Conservation (phyloP, 345 rosid species). For the Citrus maxima region DNA sequence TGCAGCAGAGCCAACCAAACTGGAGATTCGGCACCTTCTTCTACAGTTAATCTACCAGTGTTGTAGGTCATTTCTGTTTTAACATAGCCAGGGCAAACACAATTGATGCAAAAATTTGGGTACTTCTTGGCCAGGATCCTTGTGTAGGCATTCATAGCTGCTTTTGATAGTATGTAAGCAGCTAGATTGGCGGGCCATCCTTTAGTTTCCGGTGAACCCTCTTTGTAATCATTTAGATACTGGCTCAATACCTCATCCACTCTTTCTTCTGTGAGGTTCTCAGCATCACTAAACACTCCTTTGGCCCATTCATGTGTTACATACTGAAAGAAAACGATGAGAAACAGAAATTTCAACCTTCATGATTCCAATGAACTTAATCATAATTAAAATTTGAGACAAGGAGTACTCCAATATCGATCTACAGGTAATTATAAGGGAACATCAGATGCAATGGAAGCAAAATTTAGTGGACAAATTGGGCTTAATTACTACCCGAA, state of each 20-base stretch:
- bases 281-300: conserved; percentile 33
- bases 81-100: conserved; percentile 56
- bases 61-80: conserved; percentile 38
- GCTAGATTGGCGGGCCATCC: conserved; percentile 33
- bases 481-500: not conserved
- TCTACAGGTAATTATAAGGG: no score
- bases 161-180: conserved; percentile 41
- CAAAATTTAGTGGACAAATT: not conserved
- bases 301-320: conserved; percentile 38
- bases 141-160: conserved; percentile 42
- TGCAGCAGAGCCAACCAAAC: conserved; percentile 40
- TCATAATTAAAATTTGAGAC: not conserved
- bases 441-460: not conserved
- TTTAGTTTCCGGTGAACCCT: conserved; percentile 32
- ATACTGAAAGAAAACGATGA: conserved; percentile 13
- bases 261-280: conserved; percentile 41
- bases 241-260: conserved; percentile 36
- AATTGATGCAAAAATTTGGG: conserved; percentile 30
- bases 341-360: not conserved
- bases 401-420: no score
- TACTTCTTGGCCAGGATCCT: conserved; percentile 41
- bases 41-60: conserved; percentile 28
- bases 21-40: conserved; percentile 46
- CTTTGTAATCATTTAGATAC: conserved; percentile 37
- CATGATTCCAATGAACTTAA: not conserved